phyloP scores from a whole-genome alignment of 73 alveolate genomes.

The Paramecium biaurelia region DNA sequence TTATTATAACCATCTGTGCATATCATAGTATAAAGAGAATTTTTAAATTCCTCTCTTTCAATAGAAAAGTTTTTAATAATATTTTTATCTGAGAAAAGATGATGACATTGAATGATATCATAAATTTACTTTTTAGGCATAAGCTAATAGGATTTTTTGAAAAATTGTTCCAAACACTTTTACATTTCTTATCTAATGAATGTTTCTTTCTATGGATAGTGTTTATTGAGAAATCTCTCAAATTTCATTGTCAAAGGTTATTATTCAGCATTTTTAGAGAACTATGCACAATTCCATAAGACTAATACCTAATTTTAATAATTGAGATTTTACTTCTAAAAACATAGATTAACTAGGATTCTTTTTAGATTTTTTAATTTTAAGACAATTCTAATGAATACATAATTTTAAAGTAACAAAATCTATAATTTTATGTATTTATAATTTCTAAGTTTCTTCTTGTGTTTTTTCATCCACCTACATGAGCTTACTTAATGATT shows the following conservation, averaged over 20 bases:
- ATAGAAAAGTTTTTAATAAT: not conserved
- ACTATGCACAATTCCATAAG: constrained; percentile 6
- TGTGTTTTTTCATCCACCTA: not conserved
- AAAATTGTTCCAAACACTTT: not conserved
- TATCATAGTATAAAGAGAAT: not conserved
- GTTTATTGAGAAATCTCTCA: not conserved
- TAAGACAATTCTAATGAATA: constrained; percentile 18
- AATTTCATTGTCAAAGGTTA: not conserved
- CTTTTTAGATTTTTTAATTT: not conserved
- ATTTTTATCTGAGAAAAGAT: not conserved
- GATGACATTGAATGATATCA: not conserved
- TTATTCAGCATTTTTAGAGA: not conserved
- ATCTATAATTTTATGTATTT: not conserved
- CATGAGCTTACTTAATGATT: not conserved
- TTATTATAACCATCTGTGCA: not conserved
- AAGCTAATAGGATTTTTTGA: not conserved
- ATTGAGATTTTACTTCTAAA: not conserved
- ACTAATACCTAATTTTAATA: not conserved
- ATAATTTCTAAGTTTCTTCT: not conserved
- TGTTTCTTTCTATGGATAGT: not conserved
- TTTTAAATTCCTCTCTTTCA: not conserved
- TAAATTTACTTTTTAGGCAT: not conserved
- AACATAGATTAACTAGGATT: not conserved
- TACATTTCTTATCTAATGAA: not conserved
- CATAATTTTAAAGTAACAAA: not conserved